These are phyloP conservation scores for Danielia oregonensis DNA, from an alignment of 805 yeast species.

Conservation along the genomic window DNA sequence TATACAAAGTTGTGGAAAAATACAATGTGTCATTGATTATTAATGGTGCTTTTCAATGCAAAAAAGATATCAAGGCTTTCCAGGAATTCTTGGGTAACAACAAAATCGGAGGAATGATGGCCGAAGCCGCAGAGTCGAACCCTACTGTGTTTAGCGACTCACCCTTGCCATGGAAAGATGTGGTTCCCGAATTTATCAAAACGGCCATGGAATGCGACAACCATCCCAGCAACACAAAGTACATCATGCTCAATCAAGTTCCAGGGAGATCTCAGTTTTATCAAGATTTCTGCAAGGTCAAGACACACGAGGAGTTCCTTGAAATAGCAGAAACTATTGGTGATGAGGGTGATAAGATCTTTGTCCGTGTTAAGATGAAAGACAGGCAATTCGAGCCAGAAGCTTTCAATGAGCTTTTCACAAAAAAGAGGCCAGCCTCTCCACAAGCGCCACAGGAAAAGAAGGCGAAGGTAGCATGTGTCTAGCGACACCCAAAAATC, in stretches of 20 bases:
- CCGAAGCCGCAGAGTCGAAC: constrained; percentile 83
- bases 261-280: constrained; percentile 71
- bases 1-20: constrained; percentile 57
- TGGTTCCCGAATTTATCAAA: constrained; percentile 52
- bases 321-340: constrained; percentile 29
- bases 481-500: constrained; percentile 1
- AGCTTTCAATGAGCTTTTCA: constrained; percentile 9
- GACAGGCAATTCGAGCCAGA: constrained; percentile 19
- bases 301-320: constrained; percentile 48
- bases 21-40: constrained; percentile 69
- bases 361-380: constrained; percentile 30
- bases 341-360: constrained; percentile 35
- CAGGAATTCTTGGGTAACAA: constrained; percentile 51
- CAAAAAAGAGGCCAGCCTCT: not conserved
- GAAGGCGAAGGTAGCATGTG: constrained; percentile 6
- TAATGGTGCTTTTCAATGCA: constrained; percentile 69
- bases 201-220: constrained; percentile 57
- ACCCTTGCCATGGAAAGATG: constrained; percentile 51
- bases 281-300: constrained; percentile 52
- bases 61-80: constrained; percentile 50
- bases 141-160: constrained; percentile 63
- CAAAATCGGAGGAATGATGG: constrained; percentile 86
- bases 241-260: constrained; percentile 69
- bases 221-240: constrained; percentile 67
- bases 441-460: constrained; percentile 3